Base-by-base conservation (phyloP, 2,329 filamentous ascomycete genomes). In the Xylaria digitata region DNA sequence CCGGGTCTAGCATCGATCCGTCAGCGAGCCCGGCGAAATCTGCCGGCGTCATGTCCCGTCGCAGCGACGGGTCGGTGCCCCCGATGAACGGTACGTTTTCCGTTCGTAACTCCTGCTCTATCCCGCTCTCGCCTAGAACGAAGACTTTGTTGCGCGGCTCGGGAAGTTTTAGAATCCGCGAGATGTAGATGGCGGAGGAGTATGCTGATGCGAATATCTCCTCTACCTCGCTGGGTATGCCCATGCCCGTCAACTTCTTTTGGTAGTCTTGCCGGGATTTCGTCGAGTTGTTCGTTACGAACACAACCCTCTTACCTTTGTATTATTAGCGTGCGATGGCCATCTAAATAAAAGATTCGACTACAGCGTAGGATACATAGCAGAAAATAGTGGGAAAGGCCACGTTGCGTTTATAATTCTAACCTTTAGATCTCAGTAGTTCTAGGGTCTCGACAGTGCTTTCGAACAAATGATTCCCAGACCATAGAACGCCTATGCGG, bases 221-320 rank as follows among this genome's bases (percentile, higher is more conserved):
- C 77, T 98, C 93, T 49, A 91, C 88, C 65, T 87, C 85, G 73
- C 89, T 90, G 1, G 91, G 90, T 74, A 99, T 97, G 53, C 91
- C 92, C 78, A 97, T 86, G 61, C 83, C 83, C 53, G 91, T 88
- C 67, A 99, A 90, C 78, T 98, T 99, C 83, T 95, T 93, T 79
- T 92, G 90, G 81, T 99, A 99, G 78, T 97, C 94, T 56, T 87
- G 84, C 63, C 96, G 91, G 11, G 95, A 97, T 79, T 99, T 99
- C 64, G 96, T 98, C 76, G 94, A 97, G 83, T 99, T 99, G 83
- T 99, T 99, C 46, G 96, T 99, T 59, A 99, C 96, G 77, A 99
- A 99, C 61, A 99, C 90, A 40, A 96, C 87, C 78, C 91, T 91
- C 81, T 99, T 99, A 77, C 93, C 94, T 96, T 30, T 4, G 32